Evolutionary conservation across 2,329 filamentous ascomycete species (phyloP), one percentile per base, ranked within the genome.

Genomic region (Pezicula neosporulosa): DNA sequence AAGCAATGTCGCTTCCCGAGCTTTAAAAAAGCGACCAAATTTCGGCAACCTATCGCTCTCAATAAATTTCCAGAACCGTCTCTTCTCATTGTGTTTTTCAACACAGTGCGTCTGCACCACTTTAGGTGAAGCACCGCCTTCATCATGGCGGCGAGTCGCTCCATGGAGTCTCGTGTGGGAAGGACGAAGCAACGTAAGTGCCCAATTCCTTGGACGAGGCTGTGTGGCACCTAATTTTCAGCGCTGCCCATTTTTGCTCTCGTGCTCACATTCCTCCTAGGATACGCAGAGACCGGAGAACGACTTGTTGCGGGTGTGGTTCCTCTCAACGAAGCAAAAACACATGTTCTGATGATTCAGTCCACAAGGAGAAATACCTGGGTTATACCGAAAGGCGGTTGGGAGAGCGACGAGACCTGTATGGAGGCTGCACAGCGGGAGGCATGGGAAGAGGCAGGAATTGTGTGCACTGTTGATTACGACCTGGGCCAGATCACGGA

Each of bases 371-470:
- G 91, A 63, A 90, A 90, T 69, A 90, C 89, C 63, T 99, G 94
- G 94, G 94, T 99, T 41, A 79, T 99, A 53, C 94, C 94, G 54
- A 99, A 99, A 70, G 94, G 94, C 66, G 94, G 94, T 54, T 99
- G 94, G 92, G 94, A 99, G 71, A 87, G 85, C 33, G 94, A 99
- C 71, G 94, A 99, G 73, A 82, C 86, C 56, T 94, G 89, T 57
- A 83, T 87, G 56, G 82, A 93, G 68, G 89, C 94, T 51, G 94
- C 94, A 50, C 72, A 87, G 77, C 77, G 94, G 60, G 94, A 99
- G 72, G 94, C 94, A 55, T 97, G 94, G 94, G 94, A 97, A 75
- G 94, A 97, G 74, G 94, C 92, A 39, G 94, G 94, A 64, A 95
- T 97, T 65, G 78, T 88, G 63, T 89, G 93, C 70, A 86, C 82